Percentiles rank a stretch among this genome's conserved stretches.
phyloP scores from a whole-genome alignment of 495 filamentous ascomycete genomes.

The Annulohypoxylon maeteangense region DNA sequence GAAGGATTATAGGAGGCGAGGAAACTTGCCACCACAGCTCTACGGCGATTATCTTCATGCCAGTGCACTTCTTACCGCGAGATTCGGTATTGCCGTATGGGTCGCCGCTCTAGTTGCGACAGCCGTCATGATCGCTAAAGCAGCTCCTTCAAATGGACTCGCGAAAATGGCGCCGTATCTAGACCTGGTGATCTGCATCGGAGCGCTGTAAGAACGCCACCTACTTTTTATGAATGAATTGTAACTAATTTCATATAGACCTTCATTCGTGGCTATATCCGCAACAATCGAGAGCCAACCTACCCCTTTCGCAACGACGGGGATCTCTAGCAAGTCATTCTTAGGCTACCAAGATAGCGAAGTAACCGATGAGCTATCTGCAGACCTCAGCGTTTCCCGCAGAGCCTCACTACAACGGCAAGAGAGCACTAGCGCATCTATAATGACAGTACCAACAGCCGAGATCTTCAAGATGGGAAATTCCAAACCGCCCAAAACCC shows the following conservation, averaged over 20 bases:
- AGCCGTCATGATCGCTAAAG: constrained; percentile 37
- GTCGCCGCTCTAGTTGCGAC: constrained; percentile 42
- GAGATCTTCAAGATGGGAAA: constrained; percentile 42
- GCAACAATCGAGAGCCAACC: constrained; percentile 43
- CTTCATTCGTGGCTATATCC: constrained; percentile 41
- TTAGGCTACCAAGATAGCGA: constrained; percentile 29
- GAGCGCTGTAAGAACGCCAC: constrained; percentile 41
- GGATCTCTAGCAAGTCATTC: constrained; percentile 36
- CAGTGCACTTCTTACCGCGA: constrained; percentile 47
- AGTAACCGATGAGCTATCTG: constrained; percentile 30
- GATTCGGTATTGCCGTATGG: constrained; percentile 43
- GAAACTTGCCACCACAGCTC: constrained; percentile 37
- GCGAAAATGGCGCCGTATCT: constrained; percentile 35
- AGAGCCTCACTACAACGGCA: constrained; percentile 41
- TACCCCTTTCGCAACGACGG: constrained; percentile 41
- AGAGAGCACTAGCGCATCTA: constrained; percentile 38
- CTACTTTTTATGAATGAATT: not conserved
- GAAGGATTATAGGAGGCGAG: constrained; percentile 30
- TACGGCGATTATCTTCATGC: constrained; percentile 45
- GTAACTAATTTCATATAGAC: constrained; percentile 29
- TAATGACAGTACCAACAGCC: constrained; percentile 41
- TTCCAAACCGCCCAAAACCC: not conserved
- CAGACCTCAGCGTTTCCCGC: constrained; percentile 45
- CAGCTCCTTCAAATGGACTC: constrained; percentile 18
- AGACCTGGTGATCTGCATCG: constrained; percentile 39